Conservation (phyloP, 2,329 filamentous ascomycete species). For the Calonectria pteridis region DNA sequence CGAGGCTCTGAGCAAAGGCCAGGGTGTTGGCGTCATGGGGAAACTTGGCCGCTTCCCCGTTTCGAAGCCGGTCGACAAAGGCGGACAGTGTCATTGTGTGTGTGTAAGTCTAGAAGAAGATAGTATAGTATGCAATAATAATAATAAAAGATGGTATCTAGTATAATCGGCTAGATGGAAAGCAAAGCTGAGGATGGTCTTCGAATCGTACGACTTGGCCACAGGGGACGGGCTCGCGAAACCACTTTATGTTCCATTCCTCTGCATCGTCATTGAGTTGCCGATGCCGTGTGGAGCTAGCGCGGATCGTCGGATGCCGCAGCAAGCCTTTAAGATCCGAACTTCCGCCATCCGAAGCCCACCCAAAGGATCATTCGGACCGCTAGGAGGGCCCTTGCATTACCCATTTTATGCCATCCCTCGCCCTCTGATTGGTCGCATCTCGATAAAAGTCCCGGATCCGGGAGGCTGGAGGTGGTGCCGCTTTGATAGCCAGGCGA, state of each 20-base stretch:
- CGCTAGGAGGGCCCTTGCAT: background rate
- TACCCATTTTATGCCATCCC: constrained; percentile 15
- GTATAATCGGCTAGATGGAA: background rate
- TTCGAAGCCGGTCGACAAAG: constrained; percentile 55
- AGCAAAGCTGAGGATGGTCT: constrained; percentile 4
- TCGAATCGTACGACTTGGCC: constrained; percentile 41
- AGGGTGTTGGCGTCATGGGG: constrained; percentile 60
- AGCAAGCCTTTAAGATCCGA: background rate
- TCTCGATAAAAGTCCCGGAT: background rate
- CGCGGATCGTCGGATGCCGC: constrained; percentile 24
- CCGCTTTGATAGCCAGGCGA: background rate
- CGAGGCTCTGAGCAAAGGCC: constrained; percentile 65
- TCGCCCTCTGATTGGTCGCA: background rate
- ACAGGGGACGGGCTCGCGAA: constrained; percentile 37
- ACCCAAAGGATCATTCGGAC: background rate
- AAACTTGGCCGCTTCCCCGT: constrained; percentile 58
- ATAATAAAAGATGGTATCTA: background rate
- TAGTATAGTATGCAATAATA: background rate
- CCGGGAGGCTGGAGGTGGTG: background rate
- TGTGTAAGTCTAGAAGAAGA: background rate
- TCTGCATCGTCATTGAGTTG: background rate
- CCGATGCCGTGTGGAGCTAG: constrained; percentile 3
- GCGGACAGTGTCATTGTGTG: constrained; percentile 54
- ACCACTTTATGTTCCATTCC: constrained; percentile 45
- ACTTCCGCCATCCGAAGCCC: constrained; percentile 23